These are phyloP conservation scores for Penicillium salamii DNA, from an alignment of 495 filamentous ascomycete genomes.

Conservation along the genomic window DNA sequence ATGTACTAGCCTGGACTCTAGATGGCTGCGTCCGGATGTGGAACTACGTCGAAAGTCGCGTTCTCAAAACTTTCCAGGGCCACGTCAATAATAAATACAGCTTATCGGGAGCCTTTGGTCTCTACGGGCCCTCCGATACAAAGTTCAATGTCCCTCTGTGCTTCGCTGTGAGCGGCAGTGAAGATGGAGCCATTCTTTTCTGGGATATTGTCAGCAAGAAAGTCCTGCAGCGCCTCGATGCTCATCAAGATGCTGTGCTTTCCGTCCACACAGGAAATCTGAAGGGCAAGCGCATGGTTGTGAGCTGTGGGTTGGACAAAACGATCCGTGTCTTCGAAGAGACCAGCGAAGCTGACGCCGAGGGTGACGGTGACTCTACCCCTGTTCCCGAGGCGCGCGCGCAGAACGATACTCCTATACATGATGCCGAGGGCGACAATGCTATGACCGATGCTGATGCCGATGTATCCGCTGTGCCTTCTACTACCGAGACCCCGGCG, in stretches of 20 bases:
- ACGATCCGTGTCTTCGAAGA: conserved; percentile 64
- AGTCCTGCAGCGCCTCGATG: conserved; percentile 67
- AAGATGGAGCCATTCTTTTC: conserved; percentile 78
- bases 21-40: conserved; percentile 88
- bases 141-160: conserved; percentile 16
- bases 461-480: conserved; percentile 15
- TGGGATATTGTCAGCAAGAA: conserved; percentile 90
- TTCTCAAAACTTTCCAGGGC: conserved; percentile 96
- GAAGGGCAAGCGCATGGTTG: conserved; percentile 44
- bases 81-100: conserved; percentile 83
- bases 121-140: conserved; percentile 51
- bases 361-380: neutral
- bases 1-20: conserved; percentile 85
- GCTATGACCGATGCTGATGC: conserved; percentile 24
- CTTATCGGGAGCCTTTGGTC: conserved; percentile 75
- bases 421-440: conserved; percentile 18
- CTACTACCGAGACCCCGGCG: neutral
- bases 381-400: neutral
- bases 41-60: conserved; percentile 86
- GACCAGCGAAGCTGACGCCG: no score
- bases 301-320: conserved; percentile 62
- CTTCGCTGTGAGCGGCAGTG: conserved; percentile 79
- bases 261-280: conserved; percentile 66
- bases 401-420: conserved; percentile 2
- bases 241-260: conserved; percentile 77